A percentile compares a stretch with the other conserved stretches of the same genome.
phyloP scores from a whole-genome alignment of 1,284 basidiomycete genomes.

The Sanghuangporus baumii region DNA sequence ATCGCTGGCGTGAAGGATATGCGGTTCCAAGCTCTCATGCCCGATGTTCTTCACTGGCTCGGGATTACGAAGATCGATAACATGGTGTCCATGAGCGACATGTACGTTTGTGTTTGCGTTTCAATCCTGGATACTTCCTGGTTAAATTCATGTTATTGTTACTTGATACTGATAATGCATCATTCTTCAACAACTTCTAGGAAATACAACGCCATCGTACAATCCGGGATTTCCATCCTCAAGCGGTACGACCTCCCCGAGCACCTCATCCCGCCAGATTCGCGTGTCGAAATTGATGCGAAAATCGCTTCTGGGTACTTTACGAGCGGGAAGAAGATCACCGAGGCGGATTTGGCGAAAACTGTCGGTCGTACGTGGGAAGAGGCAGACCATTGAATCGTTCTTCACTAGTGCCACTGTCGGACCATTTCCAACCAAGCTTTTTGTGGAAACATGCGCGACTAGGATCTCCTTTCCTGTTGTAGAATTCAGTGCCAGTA shows the following conservation, averaged over 20 bases:
- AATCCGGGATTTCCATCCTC: constrained; percentile 80
- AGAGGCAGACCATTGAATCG: constrained; percentile 59
- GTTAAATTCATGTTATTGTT: not conserved
- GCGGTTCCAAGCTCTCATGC: constrained; percentile 95
- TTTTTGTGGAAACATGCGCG: too few relatives aligned
- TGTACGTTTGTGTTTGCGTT: constrained; percentile 39
- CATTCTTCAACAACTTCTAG: constrained; percentile 33
- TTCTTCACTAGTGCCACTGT: not conserved
- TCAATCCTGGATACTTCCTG: not conserved
- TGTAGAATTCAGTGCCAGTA: too few relatives aligned
- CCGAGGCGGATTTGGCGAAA: constrained; percentile 71
- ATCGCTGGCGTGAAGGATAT: constrained; percentile 96
- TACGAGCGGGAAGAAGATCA: constrained; percentile 71
- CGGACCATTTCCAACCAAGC: not conserved
- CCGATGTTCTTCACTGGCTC: constrained; percentile 93
- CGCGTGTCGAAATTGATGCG: constrained; percentile 91
- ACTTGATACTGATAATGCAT: not conserved
- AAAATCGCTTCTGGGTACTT: constrained; percentile 94
- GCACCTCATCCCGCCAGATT: constrained; percentile 85
- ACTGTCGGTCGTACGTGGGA: constrained; percentile 91
- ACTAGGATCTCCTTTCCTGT: too few relatives aligned
- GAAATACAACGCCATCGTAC: constrained; percentile 93
- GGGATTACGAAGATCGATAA: constrained; percentile 86
- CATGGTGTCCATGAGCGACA: constrained; percentile 91
- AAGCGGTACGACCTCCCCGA: constrained; percentile 85